Conservation (phyloP, 805 yeast genomes). For the Maudiozyma serrabonitensis region DNA sequence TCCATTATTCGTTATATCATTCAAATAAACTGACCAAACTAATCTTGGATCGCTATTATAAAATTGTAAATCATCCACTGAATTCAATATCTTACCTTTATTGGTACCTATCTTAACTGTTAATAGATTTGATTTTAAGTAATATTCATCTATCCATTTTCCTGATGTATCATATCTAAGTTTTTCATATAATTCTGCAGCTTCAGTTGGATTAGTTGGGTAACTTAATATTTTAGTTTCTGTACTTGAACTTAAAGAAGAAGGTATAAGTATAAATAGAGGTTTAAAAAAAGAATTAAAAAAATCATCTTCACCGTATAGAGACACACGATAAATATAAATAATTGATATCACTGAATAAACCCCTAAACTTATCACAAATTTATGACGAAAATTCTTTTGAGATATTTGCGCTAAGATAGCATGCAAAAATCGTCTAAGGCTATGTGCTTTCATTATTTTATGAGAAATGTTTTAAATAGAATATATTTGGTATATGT, state of each 20-base stretch:
- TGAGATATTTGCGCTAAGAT: not conserved
- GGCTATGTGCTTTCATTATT: not conserved
- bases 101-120: conserved; percentile 14
- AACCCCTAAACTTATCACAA: not conserved
- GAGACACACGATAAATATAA: not conserved
- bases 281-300: not conserved
- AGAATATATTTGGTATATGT: not conserved
- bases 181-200: conserved; percentile 11
- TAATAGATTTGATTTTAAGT: conserved; percentile 14
- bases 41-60: conserved; percentile 52
- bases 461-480: not conserved
- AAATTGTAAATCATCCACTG: conserved; percentile 26
- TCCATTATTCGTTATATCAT: conserved; percentile 25
- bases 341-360: not conserved
- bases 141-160: conserved; percentile 16
- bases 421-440: not conserved
- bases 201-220: not conserved
- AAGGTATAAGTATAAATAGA: not conserved
- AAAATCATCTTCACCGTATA: not conserved
- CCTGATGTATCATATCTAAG: conserved; percentile 13
- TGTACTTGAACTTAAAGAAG: not conserved
- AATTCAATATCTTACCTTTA: conserved; percentile 8
- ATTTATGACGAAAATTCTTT: not conserved
- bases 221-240: not conserved
- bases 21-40: conserved; percentile 40